Conservation (phyloP, 257 asterid genomes). For the Salvia hispanica region DNA sequence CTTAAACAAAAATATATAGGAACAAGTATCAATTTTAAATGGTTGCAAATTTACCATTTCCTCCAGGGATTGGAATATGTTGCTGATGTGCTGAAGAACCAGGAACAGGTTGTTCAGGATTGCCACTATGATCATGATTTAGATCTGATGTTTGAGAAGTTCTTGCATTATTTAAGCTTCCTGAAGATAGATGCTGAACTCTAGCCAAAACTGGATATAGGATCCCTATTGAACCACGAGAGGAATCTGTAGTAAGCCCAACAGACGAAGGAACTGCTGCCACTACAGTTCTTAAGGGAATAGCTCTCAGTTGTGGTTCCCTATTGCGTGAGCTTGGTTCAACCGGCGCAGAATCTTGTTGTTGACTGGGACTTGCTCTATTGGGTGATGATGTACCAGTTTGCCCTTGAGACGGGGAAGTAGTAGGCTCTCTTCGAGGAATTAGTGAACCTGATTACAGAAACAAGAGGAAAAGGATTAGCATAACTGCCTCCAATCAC, state of each 20-base stretch:
- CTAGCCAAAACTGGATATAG: slow-evolving; percentile 79
- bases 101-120: slow-evolving; percentile 29
- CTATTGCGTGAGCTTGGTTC: slow-evolving; percentile 44
- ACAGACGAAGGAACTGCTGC: slow-evolving; percentile 60
- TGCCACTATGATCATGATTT: slow-evolving; percentile 11
- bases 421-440: slow-evolving; percentile 73
- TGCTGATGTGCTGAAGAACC: slow-evolving; percentile 46
- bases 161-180: slow-evolving; percentile 43
- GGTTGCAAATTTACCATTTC: slow-evolving; percentile 43
- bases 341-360: slow-evolving; percentile 43
- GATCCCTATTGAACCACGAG: slow-evolving; percentile 76
- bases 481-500: neutral
- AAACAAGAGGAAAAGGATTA: slow-evolving; percentile 15
- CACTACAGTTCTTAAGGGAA: slow-evolving; percentile 64
- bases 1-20: neutral
- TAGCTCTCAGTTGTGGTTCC: slow-evolving; percentile 56
- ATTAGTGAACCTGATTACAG: slow-evolving; percentile 53
- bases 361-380: slow-evolving; percentile 48
- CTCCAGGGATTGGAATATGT: slow-evolving; percentile 38
- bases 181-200: slow-evolving; percentile 55
- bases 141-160: slow-evolving; percentile 56
- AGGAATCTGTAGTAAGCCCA: slow-evolving; percentile 52
- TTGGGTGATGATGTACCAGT: slow-evolving; percentile 48
- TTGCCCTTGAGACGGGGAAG: slow-evolving; percentile 56
- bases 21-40: neutral